Evolutionary conservation across 331 rosid genomes (phyloP).

Genomic region (Rosa hybrid): DNA sequence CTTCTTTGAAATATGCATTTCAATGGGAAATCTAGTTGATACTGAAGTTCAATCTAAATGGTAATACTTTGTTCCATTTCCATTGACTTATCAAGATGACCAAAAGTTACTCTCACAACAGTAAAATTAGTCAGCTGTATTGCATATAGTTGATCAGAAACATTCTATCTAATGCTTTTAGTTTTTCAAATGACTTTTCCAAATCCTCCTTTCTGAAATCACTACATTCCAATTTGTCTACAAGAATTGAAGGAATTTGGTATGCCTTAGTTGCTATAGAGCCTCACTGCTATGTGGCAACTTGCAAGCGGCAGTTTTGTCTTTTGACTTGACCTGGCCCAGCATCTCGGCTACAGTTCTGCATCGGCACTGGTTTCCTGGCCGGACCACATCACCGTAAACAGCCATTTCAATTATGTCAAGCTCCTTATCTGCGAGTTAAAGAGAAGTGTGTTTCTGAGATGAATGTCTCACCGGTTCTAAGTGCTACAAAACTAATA

Average conservation of each 20-base stretch:
- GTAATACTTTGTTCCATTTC: neutral
- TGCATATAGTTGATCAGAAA: neutral
- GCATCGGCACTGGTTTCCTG: conserved; percentile 91
- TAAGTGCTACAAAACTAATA: neutral
- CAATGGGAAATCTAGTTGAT: neutral
- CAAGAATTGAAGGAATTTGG: neutral
- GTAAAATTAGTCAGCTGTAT: neutral
- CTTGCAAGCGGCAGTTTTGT: conserved; percentile 63
- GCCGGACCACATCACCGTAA: conserved; percentile 86
- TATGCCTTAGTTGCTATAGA: neutral
- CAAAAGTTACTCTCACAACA: neutral
- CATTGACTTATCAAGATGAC: neutral
- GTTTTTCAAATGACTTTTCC: neutral
- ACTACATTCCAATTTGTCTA: neutral
- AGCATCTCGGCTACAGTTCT: conserved; percentile 87
- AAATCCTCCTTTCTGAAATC: neutral
- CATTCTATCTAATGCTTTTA: neutral
- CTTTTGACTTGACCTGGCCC: conserved; percentile 72
- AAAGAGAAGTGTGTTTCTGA: neutral
- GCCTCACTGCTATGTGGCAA: conserved; percentile 49
- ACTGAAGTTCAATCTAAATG: neutral
- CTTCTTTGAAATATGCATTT: neutral
- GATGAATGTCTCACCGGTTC: neutral
- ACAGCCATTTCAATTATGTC: conserved; percentile 97
- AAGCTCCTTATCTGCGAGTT: conserved; percentile 78